Conservation (phyloP, 2,329 filamentous ascomycete species). For the Ceratocystis variospora region DNA sequence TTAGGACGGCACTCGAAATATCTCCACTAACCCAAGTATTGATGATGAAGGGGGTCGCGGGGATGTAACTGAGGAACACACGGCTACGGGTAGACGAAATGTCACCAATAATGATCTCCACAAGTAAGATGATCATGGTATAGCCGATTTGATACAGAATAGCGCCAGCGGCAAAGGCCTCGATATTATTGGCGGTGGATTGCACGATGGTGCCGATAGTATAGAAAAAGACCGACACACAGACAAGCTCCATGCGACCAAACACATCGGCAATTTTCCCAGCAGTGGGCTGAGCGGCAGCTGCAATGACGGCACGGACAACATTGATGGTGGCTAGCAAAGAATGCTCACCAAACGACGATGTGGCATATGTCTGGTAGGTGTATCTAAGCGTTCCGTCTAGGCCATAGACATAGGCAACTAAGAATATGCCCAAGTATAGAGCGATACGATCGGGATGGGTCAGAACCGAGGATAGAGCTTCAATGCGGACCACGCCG, state of each 20-base stretch:
- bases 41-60: slow-evolving; percentile 45
- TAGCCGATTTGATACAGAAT: slow-evolving; percentile 51
- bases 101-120: slow-evolving; percentile 52
- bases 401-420: slow-evolving; percentile 50
- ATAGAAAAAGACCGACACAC: slow-evolving; percentile 48
- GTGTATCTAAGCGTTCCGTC: slow-evolving; percentile 43
- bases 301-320: slow-evolving; percentile 44
- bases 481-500: slow-evolving; percentile 47
- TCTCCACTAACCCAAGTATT: slow-evolving; percentile 53
- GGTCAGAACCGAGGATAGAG: slow-evolving; percentile 39
- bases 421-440: slow-evolving; percentile 47
- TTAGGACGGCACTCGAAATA: slow-evolving; percentile 37
- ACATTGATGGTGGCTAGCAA: slow-evolving; percentile 45
- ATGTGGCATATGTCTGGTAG: slow-evolving; percentile 43
- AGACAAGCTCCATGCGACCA: slow-evolving; percentile 44
- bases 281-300: slow-evolving; percentile 42
- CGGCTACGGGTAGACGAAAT: slow-evolving; percentile 49
- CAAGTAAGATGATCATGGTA: slow-evolving; percentile 45
- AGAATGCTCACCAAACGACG: slow-evolving; percentile 38
- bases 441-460: slow-evolving; percentile 39
- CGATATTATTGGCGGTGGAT: slow-evolving; percentile 34
- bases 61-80: slow-evolving; percentile 51
- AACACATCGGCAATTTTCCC: slow-evolving; percentile 51
- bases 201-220: slow-evolving; percentile 44
- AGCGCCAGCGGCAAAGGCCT: slow-evolving; percentile 42